A percentile compares a stretch with the other conserved stretches of the same genome.
These are phyloP conservation scores for Metschnikowia orientalis DNA, from an alignment of 805 yeast species.

Conservation along the genomic window DNA sequence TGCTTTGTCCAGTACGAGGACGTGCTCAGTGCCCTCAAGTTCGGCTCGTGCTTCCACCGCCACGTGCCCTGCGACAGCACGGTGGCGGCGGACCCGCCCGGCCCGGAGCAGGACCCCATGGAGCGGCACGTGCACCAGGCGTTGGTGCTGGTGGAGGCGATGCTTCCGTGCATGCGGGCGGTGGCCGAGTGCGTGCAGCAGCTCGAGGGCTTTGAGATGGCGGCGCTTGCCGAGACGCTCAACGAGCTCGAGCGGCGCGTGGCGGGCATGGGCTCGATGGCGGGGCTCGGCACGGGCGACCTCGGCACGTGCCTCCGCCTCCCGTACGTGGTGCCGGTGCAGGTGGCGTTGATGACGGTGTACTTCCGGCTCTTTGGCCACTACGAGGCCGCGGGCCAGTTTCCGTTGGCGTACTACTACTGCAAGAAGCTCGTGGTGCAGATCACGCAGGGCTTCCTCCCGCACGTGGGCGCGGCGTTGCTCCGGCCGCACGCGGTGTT, in stretches of 20 bases:
- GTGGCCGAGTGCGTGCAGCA: slow-evolving; percentile 7
- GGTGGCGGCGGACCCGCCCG: slow-evolving; percentile 5
- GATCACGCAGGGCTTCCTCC: slow-evolving; percentile 12
- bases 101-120: slow-evolving; percentile 4
- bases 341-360: slow-evolving; percentile 10
- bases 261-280: slow-evolving; percentile 3
- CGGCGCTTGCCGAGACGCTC: slow-evolving; percentile 7
- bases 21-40: slow-evolving; percentile 11
- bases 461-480: slow-evolving; percentile 9
- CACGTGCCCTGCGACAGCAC: slow-evolving; percentile 11
- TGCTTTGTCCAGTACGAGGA: slow-evolving; percentile 12
- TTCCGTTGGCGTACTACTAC: slow-evolving; percentile 13
- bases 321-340: slow-evolving; percentile 9
- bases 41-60: slow-evolving; percentile 12
- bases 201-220: slow-evolving; percentile 4
- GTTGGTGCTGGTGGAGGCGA: slow-evolving; percentile 4
- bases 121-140: slow-evolving; percentile 4
- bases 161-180: slow-evolving; percentile 7
- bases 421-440: slow-evolving; percentile 13
- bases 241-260: slow-evolving; percentile 12
- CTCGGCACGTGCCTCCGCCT: slow-evolving; percentile 4
- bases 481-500: slow-evolving; percentile 9
- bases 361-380: slow-evolving; percentile 15
- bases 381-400: slow-evolving; percentile 11
- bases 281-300: slow-evolving; percentile 1